Conservation (phyloP, 2,329 filamentous ascomycete species). For the Ophiostoma sp. region DNA sequence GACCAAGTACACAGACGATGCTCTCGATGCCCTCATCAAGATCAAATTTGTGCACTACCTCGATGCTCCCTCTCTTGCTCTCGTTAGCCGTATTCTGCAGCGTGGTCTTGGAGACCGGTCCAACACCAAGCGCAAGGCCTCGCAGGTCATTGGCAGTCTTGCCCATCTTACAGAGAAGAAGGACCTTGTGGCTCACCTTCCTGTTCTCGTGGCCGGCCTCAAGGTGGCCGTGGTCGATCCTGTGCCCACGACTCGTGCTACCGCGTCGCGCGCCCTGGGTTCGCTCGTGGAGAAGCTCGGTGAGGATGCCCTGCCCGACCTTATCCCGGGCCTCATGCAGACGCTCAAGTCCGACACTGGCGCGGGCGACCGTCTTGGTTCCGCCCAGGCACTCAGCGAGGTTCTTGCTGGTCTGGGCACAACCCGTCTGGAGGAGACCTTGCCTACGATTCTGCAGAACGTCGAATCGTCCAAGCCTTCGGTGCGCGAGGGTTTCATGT, state of each 20-base stretch:
- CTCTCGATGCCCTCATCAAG: conserved; percentile 89
- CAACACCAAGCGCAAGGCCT: conserved; percentile 89
- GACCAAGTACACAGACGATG: conserved; percentile 93
- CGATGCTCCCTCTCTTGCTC: conserved; percentile 90
- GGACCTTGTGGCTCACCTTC: conserved; percentile 84
- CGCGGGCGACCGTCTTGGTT: conserved; percentile 90
- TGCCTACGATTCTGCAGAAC: conserved; percentile 94
- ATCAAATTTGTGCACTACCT: conserved; percentile 98
- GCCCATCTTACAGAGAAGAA: conserved; percentile 95
- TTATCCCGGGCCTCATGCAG: conserved; percentile 95
- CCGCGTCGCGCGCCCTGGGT: conserved; percentile 89
- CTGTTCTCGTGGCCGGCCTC: conserved; percentile 84
- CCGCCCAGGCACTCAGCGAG: conserved; percentile 91
- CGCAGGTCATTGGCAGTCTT: conserved; percentile 95
- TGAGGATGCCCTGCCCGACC: conserved; percentile 91
- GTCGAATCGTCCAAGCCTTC: conserved; percentile 84
- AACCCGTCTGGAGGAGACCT: conserved; percentile 83
- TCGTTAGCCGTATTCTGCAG: conserved; percentile 92
- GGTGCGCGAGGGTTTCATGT: conserved; percentile 98
- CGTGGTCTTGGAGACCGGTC: conserved; percentile 87
- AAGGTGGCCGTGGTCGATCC: conserved; percentile 88
- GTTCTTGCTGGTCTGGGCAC: conserved; percentile 94
- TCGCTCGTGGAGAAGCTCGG: conserved; percentile 97
- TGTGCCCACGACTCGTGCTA: conserved; percentile 91
- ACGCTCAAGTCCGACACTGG: conserved; percentile 96